Percentiles rank a stretch among this genome's conserved stretches.
Conservation (phyloP, 176 grass and related monocot genomes). For the Chrysopogon serrulatus region DNA sequence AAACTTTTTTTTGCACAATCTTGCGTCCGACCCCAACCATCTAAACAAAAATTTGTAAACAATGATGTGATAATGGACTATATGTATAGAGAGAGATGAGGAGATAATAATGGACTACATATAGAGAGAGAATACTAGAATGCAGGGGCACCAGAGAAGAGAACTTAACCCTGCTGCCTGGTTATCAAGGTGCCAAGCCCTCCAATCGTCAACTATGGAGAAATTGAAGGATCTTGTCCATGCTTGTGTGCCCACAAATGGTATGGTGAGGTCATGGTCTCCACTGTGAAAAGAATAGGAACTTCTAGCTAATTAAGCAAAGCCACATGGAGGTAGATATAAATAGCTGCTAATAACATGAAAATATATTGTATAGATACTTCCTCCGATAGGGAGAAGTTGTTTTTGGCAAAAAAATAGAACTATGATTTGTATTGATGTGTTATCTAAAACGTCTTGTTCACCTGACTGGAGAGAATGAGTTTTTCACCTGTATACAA, state of each 20-base stretch:
- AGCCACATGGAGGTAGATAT: too few relatives aligned
- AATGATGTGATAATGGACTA: too few relatives aligned
- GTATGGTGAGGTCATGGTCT: slow-evolving; percentile 33
- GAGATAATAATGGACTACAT: neutral
- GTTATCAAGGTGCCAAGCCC: slow-evolving; percentile 52
- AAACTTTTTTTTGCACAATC: too few relatives aligned
- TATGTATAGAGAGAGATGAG: neutral
- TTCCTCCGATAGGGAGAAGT: too few relatives aligned
- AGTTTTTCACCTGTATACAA: slow-evolving; percentile 40
- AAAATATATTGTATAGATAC: too few relatives aligned
- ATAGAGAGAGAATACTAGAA: neutral
- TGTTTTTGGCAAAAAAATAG: too few relatives aligned
- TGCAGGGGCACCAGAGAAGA: neutral
- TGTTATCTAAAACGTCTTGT: too few relatives aligned
- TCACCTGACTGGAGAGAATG: too few relatives aligned
- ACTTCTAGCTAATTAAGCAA: neutral
- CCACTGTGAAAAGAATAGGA: neutral
- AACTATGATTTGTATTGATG: too few relatives aligned
- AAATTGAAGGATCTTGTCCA: slow-evolving; percentile 60
- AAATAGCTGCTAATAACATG: too few relatives aligned
- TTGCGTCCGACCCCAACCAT: too few relatives aligned
- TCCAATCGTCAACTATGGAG: slow-evolving; percentile 37
- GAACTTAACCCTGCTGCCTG: slow-evolving; percentile 47
- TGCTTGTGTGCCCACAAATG: slow-evolving; percentile 40
- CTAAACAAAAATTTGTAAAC: too few relatives aligned